Evolutionary conservation across 2,329 filamentous ascomycete species (phyloP).

Genomic region (Pochonia chlamydosporia): DNA sequence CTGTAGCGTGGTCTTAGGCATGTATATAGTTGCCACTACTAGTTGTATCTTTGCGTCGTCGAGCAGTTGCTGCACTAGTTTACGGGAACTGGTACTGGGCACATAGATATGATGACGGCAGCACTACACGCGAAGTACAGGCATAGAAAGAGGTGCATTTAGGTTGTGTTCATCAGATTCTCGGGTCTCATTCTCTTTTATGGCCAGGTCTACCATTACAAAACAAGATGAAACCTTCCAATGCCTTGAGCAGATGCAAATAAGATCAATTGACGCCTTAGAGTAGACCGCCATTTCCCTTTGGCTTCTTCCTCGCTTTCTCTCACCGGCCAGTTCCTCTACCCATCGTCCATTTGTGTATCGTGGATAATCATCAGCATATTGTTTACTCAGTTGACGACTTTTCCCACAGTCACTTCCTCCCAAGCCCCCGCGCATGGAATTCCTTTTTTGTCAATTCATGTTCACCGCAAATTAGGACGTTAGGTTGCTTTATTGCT

Average conservation of each 20-base stretch:
- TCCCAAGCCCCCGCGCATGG: neutral
- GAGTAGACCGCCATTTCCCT: constrained; percentile 29
- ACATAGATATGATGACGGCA: too few relatives aligned
- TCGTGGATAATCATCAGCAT: neutral
- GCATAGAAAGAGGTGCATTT: too few relatives aligned
- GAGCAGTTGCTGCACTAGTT: too few relatives aligned
- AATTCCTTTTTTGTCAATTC: constrained; percentile 10
- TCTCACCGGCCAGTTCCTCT: constrained; percentile 2
- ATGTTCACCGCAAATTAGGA: constrained; percentile 15
- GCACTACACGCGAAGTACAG: too few relatives aligned
- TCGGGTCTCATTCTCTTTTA: constrained; percentile 29
- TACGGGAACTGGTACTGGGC: too few relatives aligned
- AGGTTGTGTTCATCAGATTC: constrained; percentile 19
- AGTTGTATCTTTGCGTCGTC: too few relatives aligned
- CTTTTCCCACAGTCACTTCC: neutral
- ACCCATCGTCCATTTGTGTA: neutral
- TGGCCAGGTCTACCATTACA: constrained; percentile 31
- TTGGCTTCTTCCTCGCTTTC: constrained; percentile 11
- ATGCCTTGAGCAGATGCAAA: constrained; percentile 34
- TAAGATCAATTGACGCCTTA: constrained; percentile 34
- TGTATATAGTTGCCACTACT: too few relatives aligned
- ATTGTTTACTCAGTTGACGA: neutral
- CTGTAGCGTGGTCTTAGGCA: too few relatives aligned
- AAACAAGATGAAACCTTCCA: constrained; percentile 32
- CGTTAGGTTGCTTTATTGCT: constrained; percentile 30